These are phyloP conservation scores for Peniophora sp. DNA, from an alignment of 1,284 basidiomycete species.

Conservation along the genomic window DNA sequence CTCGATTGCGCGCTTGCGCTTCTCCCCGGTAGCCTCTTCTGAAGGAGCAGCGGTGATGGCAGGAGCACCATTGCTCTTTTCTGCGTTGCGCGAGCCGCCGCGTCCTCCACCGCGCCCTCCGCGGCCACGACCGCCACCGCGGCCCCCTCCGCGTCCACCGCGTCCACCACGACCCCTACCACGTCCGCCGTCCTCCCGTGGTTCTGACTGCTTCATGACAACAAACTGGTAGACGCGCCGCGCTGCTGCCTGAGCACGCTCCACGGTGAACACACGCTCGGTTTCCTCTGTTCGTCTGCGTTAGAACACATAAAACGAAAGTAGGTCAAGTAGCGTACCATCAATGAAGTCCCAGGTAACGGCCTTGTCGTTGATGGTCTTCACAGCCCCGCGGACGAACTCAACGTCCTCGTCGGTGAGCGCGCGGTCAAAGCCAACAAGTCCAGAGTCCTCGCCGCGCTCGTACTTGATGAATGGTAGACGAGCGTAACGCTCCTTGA, in stretches of 20 bases:
- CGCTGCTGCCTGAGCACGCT: slow-evolving; percentile 63
- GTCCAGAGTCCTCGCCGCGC: slow-evolving; percentile 41
- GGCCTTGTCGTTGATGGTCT: slow-evolving; percentile 52
- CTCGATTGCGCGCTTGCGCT: slow-evolving; percentile 66
- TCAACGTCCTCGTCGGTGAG: slow-evolving; percentile 61
- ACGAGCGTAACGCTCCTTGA: slow-evolving; percentile 74
- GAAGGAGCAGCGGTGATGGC: slow-evolving; percentile 9
- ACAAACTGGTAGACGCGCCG: slow-evolving; percentile 27
- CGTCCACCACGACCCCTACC: slow-evolving; percentile 37
- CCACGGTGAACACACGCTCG: slow-evolving; percentile 64
- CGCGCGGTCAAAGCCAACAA: slow-evolving; percentile 46
- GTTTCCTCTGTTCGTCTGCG: slow-evolving; percentile 35
- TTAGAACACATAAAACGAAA: background rate
- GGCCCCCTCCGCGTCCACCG: slow-evolving; percentile 35
- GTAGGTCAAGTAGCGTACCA: slow-evolving; percentile 32
- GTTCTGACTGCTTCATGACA: slow-evolving; percentile 23
- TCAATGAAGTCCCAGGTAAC: slow-evolving; percentile 54
- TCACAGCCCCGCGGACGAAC: slow-evolving; percentile 53
- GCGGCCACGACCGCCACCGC: slow-evolving; percentile 26
- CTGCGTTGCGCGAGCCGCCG: slow-evolving; percentile 17
- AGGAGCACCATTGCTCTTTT: slow-evolving; percentile 4
- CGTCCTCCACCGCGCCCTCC: slow-evolving; percentile 25
- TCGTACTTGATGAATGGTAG: slow-evolving; percentile 67
- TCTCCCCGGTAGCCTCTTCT: slow-evolving; percentile 45
- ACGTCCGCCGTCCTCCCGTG: slow-evolving; percentile 28